phyloP scores from a whole-genome alignment of 2,329 filamentous ascomycete species.

The Pseudogymnoascus sp. region DNA sequence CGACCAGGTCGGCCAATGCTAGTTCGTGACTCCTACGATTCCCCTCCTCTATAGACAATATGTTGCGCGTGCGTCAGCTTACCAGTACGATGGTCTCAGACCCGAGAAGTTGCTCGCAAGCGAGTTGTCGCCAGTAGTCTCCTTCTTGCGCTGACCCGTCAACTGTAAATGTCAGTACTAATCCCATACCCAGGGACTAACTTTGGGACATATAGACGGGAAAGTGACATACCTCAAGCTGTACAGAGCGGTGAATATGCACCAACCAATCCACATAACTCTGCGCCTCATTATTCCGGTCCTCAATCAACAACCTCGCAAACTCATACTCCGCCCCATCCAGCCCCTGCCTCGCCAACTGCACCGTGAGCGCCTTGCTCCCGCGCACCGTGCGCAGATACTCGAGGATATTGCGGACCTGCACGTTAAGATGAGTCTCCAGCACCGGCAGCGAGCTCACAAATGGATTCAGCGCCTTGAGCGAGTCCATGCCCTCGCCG shows the following conservation, averaged over 20 bases:
- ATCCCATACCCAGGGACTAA: background rate
- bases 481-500: slow-evolving; percentile 61
- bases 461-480: slow-evolving; percentile 76
- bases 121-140: slow-evolving; percentile 46
- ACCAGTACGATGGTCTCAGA: slow-evolving; percentile 55
- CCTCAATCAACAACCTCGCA: slow-evolving; percentile 81
- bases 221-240: slow-evolving; percentile 62
- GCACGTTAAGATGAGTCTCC: slow-evolving; percentile 86
- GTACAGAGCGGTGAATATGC: slow-evolving; percentile 85
- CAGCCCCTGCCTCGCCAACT: slow-evolving; percentile 83
- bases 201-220: background rate
- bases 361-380: slow-evolving; percentile 80
- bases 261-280: slow-evolving; percentile 99
- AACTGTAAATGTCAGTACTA: slow-evolving; percentile 38
- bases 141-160: slow-evolving; percentile 64
- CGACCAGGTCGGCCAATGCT: background rate
- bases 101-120: slow-evolving; percentile 51
- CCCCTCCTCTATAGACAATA: background rate
- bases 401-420: slow-evolving; percentile 87
- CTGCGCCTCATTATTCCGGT: slow-evolving; percentile 94
- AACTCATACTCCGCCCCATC: slow-evolving; percentile 97
- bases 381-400: slow-evolving; percentile 75
- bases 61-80: slow-evolving; percentile 16
- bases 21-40: background rate
- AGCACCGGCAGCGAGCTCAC: slow-evolving; percentile 73